phyloP scores from a whole-genome alignment of 1,139 yeast species.

The Yamadazyma diddensiae region DNA sequence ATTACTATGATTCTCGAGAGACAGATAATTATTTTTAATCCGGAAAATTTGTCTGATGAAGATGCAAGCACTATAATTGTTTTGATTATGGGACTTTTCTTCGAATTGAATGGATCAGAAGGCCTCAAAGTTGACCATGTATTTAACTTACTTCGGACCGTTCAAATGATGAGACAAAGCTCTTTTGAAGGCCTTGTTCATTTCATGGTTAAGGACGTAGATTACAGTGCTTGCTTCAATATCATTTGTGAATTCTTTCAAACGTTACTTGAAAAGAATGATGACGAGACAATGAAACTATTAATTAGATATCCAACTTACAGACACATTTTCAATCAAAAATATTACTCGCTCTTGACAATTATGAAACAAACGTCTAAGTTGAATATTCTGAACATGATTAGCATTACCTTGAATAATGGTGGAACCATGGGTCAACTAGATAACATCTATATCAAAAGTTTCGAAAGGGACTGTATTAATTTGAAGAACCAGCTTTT shows the following conservation, averaged over 20 bases:
- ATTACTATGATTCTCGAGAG: conserved; percentile 40
- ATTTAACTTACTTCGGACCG: conserved; percentile 37
- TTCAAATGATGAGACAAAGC: conserved; percentile 31
- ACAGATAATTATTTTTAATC: conserved; percentile 39
- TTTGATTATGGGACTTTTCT: conserved; percentile 29
- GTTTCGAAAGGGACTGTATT: conserved; percentile 47
- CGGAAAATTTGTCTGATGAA: conserved; percentile 28
- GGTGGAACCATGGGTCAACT: conserved; percentile 42
- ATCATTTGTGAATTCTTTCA: conserved; percentile 30
- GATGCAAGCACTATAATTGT: conserved; percentile 31
- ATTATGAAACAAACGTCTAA: conserved; percentile 20
- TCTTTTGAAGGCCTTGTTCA: conserved; percentile 20
- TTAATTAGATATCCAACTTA: conserved; percentile 31
- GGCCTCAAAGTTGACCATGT: conserved; percentile 22
- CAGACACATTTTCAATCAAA: conserved; percentile 25
- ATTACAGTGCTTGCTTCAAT: conserved; percentile 15
- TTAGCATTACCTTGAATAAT: conserved; percentile 31
- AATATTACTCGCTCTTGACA: conserved; percentile 21
- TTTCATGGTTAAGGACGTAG: conserved; percentile 17
- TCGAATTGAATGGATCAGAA: conserved; percentile 20
- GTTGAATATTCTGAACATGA: conserved; percentile 32
- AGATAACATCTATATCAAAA: conserved; percentile 33
- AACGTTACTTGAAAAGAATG: conserved; percentile 31
- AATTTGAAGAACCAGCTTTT: conserved; percentile 43
- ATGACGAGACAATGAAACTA: conserved; percentile 32